phyloP scores from a whole-genome alignment of 1,284 basidiomycete species.

The Ustilago hordei region DNA sequence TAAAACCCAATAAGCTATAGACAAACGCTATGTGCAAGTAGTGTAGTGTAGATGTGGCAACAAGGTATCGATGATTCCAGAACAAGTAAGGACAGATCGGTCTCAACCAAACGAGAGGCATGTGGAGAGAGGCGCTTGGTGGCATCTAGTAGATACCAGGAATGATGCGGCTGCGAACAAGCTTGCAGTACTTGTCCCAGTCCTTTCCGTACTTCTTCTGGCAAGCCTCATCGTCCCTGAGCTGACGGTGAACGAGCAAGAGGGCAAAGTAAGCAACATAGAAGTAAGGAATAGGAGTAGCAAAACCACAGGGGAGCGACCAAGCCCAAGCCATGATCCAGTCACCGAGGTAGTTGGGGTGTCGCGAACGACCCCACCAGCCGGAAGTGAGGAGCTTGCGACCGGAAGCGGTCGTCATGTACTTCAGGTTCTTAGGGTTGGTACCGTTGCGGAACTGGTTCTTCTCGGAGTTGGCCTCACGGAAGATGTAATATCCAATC shows the following conservation, averaged over 20 bases:
- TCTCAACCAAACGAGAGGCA: not conserved
- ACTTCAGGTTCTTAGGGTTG: conserved; percentile 92
- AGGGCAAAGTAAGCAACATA: conserved; percentile 88
- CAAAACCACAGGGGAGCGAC: conserved; percentile 92
- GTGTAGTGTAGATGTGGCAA: not conserved
- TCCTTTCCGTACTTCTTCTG: conserved; percentile 80
- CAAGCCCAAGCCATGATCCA: conserved; percentile 90
- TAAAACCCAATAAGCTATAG: not conserved
- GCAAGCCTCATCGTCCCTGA: conserved; percentile 92
- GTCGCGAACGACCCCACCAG: conserved; percentile 95
- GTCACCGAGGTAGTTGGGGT: conserved; percentile 82
- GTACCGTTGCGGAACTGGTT: conserved; percentile 91
- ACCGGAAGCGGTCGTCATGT: conserved; percentile 85
- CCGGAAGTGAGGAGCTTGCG: conserved; percentile 92
- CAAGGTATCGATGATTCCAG: not conserved
- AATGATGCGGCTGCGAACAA: conserved; percentile 48
- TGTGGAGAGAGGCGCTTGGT: not conserved
- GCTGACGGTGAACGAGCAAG: conserved; percentile 89
- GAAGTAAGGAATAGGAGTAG: conserved; percentile 94
- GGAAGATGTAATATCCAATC: conserved; percentile 91
- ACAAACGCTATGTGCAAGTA: not conserved
- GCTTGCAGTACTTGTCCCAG: conserved; percentile 70
- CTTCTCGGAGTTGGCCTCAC: conserved; percentile 90
- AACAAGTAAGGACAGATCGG: not conserved
- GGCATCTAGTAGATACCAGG: conserved; percentile 44